A percentile compares a stretch with the other conserved stretches of the same genome.
Evolutionary conservation across 2,329 filamentous ascomycete species (phyloP).

Genomic region (Albophoma yamanashiensis): DNA sequence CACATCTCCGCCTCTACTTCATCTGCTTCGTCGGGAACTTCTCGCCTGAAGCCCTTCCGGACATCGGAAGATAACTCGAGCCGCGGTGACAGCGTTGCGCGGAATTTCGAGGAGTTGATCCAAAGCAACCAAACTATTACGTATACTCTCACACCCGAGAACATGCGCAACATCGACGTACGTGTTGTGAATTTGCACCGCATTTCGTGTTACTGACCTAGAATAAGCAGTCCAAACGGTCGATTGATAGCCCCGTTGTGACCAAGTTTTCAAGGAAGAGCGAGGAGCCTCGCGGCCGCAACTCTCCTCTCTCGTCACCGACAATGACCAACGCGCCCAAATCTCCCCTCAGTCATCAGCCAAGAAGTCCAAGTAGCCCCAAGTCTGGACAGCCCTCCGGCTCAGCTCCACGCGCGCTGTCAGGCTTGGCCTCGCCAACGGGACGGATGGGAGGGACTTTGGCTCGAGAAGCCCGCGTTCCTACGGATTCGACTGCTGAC

Average conservation of each 20-base stretch:
- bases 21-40: slow-evolving; percentile 36
- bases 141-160: slow-evolving; percentile 71
- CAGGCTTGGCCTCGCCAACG: slow-evolving; percentile 9
- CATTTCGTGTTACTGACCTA: slow-evolving; percentile 2
- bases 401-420: slow-evolving; percentile 11
- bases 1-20: slow-evolving; percentile 39
- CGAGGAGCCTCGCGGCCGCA: slow-evolving; percentile 31
- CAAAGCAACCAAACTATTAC: slow-evolving; percentile 74
- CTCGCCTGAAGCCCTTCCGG: slow-evolving; percentile 41
- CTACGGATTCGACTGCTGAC: slow-evolving; percentile 63
- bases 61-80: slow-evolving; percentile 47
- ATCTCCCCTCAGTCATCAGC: slow-evolving; percentile 11
- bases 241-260: slow-evolving; percentile 30
- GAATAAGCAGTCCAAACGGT: slow-evolving; percentile 24
- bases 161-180: slow-evolving; percentile 67
- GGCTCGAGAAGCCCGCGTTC: slow-evolving; percentile 64
- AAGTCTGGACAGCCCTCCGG: slow-evolving; percentile 4
- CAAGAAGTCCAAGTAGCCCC: slow-evolving; percentile 3
- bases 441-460: slow-evolving; percentile 12
- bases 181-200: slow-evolving; percentile 16
- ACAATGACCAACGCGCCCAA: slow-evolving; percentile 24
- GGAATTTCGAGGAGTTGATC: slow-evolving; percentile 69
- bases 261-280: slow-evolving; percentile 32
- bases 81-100: slow-evolving; percentile 47
- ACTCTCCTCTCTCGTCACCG: slow-evolving; percentile 39